Evolutionary conservation across 2,329 filamentous ascomycete species (phyloP).

Genomic region (Mariannaea sp.): DNA sequence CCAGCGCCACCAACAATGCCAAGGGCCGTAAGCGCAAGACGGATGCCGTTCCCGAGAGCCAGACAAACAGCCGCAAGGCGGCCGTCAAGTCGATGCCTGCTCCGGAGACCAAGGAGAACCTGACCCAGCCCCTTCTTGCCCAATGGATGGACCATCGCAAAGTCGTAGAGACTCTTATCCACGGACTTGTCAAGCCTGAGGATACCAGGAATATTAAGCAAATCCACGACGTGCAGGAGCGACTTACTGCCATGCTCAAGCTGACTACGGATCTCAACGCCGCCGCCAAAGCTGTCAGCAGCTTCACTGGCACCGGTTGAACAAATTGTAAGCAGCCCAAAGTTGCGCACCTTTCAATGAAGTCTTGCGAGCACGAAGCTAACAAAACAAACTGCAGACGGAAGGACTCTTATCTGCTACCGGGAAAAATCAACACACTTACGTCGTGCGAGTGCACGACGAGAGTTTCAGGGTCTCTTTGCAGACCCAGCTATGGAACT

Average conservation of each 20-base stretch:
- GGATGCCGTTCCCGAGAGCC: constrained; percentile 51
- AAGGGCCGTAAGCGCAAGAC: constrained; percentile 65
- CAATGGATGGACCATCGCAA: constrained; percentile 67
- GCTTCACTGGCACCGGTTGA: constrained; percentile 41
- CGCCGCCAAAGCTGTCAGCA: constrained; percentile 31
- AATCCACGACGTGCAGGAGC: constrained; percentile 56
- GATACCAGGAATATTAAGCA: constrained; percentile 59
- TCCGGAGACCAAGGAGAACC: constrained; percentile 40
- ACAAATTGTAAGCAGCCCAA: constrained; percentile 31
- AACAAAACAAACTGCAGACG: constrained; percentile 14
- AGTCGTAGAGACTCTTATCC: constrained; percentile 64
- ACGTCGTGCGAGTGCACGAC: constrained; percentile 34
- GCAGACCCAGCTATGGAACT: constrained; percentile 33
- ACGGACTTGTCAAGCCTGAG: constrained; percentile 54
- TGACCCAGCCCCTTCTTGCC: constrained; percentile 51
- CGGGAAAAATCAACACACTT: constrained; percentile 22
- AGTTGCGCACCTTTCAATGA: no score
- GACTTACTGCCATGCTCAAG: constrained; percentile 57
- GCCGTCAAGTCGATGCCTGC: constrained; percentile 48
- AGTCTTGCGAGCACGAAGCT: constrained; percentile 7
- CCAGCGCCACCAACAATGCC: constrained; percentile 40
- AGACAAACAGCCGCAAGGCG: constrained; percentile 54
- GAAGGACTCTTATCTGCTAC: constrained; percentile 36
- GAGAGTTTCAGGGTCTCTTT: constrained; percentile 25
- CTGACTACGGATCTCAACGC: constrained; percentile 46